Evolutionary conservation across 768 basidiomycete genomes (phyloP).

Genomic region (Tricholoma sp.): DNA sequence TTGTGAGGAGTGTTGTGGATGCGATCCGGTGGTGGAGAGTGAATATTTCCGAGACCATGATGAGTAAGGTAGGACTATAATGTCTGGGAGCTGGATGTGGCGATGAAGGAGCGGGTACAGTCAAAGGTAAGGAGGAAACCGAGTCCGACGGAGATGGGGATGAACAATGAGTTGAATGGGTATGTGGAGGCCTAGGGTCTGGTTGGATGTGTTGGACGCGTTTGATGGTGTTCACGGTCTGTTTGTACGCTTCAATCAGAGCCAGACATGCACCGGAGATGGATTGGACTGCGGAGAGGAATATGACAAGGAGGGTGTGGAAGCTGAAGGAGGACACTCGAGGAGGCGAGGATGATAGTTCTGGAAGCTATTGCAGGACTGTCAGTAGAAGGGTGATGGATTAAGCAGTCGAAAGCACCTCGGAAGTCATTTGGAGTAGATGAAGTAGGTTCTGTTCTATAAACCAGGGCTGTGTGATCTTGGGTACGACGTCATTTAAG

Average conservation of each 20-base stretch:
- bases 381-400: conserved; percentile 1
- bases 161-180: conserved; percentile 1
- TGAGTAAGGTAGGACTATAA: conserved; percentile 39
- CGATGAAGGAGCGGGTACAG: conserved; percentile 5
- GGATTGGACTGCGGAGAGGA: conserved; percentile 70
- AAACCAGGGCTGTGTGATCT: conserved; percentile 87
- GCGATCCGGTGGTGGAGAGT: conserved; percentile 44
- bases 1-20: conserved; percentile 39
- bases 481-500: conserved; percentile 60
- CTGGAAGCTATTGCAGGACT: conserved; percentile 9
- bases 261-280: conserved; percentile 66
- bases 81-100: conserved; percentile 17
- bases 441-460: conserved; percentile 67
- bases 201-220: conserved; percentile 47
- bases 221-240: conserved; percentile 57
- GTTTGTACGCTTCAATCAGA: conserved; percentile 65
- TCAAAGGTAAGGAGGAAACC: conserved; percentile 23
- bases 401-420: conserved; percentile 21
- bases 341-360: conserved; percentile 23
- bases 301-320: conserved; percentile 50
- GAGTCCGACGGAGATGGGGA: conserved; percentile 15
- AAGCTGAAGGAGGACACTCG: conserved; percentile 31
- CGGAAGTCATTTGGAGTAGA: conserved; percentile 44
- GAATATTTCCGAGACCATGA: conserved; percentile 46
- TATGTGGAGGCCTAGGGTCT: conserved; percentile 1